Percentiles rank a stretch among this genome's conserved stretches.
Evolutionary conservation across 306 rosid genomes (phyloP).

Genomic region (Vigna hirtella): DNA sequence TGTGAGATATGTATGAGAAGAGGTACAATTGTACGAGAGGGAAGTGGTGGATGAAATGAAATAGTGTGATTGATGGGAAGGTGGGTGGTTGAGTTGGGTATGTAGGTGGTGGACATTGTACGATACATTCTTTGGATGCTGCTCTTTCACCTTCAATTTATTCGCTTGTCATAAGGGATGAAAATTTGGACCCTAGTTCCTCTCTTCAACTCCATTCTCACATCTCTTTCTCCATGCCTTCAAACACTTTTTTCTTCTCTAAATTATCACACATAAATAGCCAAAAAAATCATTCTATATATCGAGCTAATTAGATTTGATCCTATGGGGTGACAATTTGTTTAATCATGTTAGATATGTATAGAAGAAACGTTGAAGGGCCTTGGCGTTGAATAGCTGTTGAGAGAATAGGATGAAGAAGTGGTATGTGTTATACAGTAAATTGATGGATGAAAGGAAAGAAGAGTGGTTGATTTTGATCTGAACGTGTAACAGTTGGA

Average conservation of each 20-base stretch:
- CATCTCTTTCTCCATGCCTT: not conserved
- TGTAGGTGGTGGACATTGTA: slow-evolving; percentile 45
- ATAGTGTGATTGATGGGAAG: slow-evolving; percentile 40
- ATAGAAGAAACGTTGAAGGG: too few species aligned
- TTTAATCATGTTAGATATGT: too few species aligned
- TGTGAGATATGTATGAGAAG: not conserved
- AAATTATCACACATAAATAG: too few species aligned
- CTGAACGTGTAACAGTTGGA: slow-evolving; percentile 15
- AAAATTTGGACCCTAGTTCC: slow-evolving; percentile 49
- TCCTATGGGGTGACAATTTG: not conserved
- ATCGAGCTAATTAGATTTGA: too few species aligned
- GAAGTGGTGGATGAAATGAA: slow-evolving; percentile 39
- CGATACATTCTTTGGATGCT: slow-evolving; percentile 46
- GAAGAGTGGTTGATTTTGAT: slow-evolving; percentile 4
- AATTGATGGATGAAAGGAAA: too few species aligned
- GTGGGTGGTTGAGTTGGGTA: slow-evolving; percentile 40
- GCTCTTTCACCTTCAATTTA: slow-evolving; percentile 59
- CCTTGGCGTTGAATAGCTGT: too few species aligned
- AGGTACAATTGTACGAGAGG: slow-evolving; percentile 14
- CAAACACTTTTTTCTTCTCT: too few species aligned
- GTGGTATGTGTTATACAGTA: too few species aligned
- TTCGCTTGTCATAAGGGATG: slow-evolving; percentile 55
- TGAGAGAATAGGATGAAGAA: too few species aligned
- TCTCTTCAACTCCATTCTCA: slow-evolving; percentile 35
- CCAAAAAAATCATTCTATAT: too few species aligned